phyloP scores from a whole-genome alignment of 2,329 filamentous ascomycete species.

The Fusarium napiforme region DNA sequence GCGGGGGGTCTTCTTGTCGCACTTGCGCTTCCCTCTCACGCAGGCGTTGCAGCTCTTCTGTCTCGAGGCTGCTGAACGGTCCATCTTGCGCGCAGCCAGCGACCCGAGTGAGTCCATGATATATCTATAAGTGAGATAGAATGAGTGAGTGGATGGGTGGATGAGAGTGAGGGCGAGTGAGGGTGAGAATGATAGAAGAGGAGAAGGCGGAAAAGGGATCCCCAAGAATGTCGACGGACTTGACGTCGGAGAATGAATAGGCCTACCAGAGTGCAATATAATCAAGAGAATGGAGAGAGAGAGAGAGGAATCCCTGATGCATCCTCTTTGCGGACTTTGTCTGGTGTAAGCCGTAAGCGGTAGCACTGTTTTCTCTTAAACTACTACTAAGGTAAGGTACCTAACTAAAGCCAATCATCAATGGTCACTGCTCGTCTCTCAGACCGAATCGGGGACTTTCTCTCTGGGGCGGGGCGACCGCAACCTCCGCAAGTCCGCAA shows the following conservation, averaged over 20 bases:
- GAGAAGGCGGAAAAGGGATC: constrained; percentile 11
- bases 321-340: constrained; percentile 14
- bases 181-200: not conserved
- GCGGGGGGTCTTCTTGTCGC: constrained; percentile 57
- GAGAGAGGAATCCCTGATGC: not conserved
- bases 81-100: constrained; percentile 45
- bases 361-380: not conserved
- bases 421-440: constrained; percentile 20
- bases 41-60: constrained; percentile 63
- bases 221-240: constrained; percentile 19
- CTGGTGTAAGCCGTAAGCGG: constrained; percentile 17
- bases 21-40: constrained; percentile 59
- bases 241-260: constrained; percentile 24
- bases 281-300: not conserved
- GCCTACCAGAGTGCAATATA: constrained; percentile 1
- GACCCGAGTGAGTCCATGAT: constrained; percentile 44
- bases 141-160: not conserved
- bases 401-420: not conserved
- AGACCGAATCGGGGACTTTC: constrained; percentile 30
- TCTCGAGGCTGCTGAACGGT: constrained; percentile 55
- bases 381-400: not conserved
- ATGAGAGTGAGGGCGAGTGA: not conserved
- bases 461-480: not conserved
- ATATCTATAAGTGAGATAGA: constrained; percentile 8
- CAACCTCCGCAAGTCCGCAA: constrained; percentile 49